These are phyloP conservation scores for Pythium vanterpoolii DNA, from an alignment of 352 stramenopile species.

Conservation along the genomic window DNA sequence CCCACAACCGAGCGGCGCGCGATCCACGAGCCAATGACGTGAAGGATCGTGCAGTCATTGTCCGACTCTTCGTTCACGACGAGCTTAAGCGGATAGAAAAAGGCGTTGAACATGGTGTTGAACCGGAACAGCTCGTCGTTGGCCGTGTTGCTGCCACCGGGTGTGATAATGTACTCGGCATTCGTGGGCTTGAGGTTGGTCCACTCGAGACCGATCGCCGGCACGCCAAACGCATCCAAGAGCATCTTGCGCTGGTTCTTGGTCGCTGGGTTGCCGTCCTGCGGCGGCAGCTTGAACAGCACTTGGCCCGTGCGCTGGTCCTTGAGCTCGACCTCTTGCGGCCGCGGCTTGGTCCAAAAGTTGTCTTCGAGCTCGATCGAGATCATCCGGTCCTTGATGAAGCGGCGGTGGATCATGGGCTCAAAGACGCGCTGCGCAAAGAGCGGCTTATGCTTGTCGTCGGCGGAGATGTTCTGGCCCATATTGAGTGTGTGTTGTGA, in stretches of 20 bases:
- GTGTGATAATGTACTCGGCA: conserved; percentile 11
- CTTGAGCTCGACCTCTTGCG: conserved; percentile 11
- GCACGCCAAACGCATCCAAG: conserved; percentile 17
- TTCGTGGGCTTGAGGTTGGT: conserved; percentile 9
- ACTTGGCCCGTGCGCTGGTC: conserved; percentile 11
- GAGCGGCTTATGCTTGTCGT: conserved; percentile 20
- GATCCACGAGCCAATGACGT: conserved; percentile 17
- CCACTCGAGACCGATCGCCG: conserved; percentile 8
- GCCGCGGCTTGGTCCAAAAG: conserved; percentile 16
- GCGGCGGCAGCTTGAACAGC: conserved; percentile 16
- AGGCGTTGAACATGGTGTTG: conserved; percentile 16
- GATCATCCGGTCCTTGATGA: conserved; percentile 16
- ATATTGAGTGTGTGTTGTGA: conserved; percentile 1
- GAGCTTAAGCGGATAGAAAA: conserved; percentile 16
- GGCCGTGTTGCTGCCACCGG: conserved; percentile 9
- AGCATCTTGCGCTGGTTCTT: conserved; percentile 14
- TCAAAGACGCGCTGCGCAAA: conserved; percentile 18
- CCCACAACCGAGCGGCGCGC: conserved; percentile 13
- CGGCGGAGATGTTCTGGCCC: conserved; percentile 13
- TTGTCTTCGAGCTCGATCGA: conserved; percentile 17
- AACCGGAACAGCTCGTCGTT: conserved; percentile 10
- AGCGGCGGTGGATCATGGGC: conserved; percentile 17
- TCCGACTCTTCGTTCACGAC: conserved; percentile 4
- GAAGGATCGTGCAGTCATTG: conserved; percentile 6
- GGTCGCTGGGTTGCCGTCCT: background rate